Conservation (phyloP, 345 rosid genomes). For the Gossypium turneri region DNA sequence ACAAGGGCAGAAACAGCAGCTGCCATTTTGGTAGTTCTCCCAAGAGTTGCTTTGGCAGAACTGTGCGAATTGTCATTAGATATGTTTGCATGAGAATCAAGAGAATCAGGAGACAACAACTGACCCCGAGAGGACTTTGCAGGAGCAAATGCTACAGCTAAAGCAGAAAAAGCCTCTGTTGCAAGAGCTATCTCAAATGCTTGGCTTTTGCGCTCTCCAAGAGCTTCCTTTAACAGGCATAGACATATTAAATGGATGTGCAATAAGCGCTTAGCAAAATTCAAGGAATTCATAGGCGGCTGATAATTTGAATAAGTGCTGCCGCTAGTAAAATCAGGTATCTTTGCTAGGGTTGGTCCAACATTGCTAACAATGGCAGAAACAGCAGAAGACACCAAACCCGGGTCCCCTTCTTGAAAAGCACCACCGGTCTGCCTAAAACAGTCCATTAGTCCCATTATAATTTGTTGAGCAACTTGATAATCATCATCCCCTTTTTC, state of each 20-base stretch:
- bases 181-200: constrained; percentile 97
- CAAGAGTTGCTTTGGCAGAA: constrained; percentile 39
- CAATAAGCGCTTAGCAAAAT: constrained; percentile 62
- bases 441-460: constrained; percentile 68
- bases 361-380: constrained; percentile 77
- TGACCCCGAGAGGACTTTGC: constrained; percentile 82
- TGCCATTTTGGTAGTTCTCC: constrained; percentile 55
- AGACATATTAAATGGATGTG: constrained; percentile 78
- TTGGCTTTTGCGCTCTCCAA: constrained; percentile 95
- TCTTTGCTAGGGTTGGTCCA: constrained; percentile 58
- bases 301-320: constrained; percentile 46
- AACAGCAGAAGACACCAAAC: constrained; percentile 86
- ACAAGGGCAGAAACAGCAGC: constrained; percentile 88
- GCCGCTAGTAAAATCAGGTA: constrained; percentile 61
- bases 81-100: constrained; percentile 47
- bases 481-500: constrained; percentile 72
- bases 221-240: constrained; percentile 82
- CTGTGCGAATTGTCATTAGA: constrained; percentile 44
- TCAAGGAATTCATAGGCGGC: constrained; percentile 41
- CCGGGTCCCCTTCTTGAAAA: constrained; percentile 97
- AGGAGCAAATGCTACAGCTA: constrained; percentile 57
- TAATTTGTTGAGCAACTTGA: constrained; percentile 82
- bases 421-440: constrained; percentile 94
- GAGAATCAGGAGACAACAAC: constrained; percentile 65
- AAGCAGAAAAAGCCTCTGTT: constrained; percentile 77